Conservation (phyloP, 2,329 filamentous ascomycete genomes). For the Arthrinium puccinioides region DNA sequence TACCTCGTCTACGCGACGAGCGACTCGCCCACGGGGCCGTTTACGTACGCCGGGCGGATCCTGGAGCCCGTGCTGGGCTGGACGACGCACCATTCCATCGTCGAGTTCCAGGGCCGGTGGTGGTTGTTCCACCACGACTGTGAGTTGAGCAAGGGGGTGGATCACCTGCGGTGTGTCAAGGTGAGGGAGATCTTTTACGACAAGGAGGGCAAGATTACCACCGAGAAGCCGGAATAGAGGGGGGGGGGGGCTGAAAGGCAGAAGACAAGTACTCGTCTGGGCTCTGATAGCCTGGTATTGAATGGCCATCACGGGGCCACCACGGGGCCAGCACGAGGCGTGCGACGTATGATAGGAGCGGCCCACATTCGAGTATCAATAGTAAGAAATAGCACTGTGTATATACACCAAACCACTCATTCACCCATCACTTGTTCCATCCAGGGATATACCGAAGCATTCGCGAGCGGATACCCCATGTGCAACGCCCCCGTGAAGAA, state of each 20-base stretch:
- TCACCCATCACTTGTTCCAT: constrained; percentile 50
- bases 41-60: constrained; percentile 64
- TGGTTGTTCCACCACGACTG: constrained; percentile 74
- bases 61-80: constrained; percentile 71
- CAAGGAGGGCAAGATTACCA: constrained; percentile 52
- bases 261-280: no score
- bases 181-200: constrained; percentile 70
- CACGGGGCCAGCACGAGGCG: no score
- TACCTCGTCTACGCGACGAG: constrained; percentile 64
- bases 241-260: no score
- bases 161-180: constrained; percentile 68
- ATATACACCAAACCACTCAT: no score
- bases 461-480: constrained; percentile 61
- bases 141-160: constrained; percentile 58
- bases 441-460: constrained; percentile 51
- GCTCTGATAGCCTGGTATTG: no score
- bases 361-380: no score
- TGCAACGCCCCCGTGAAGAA: constrained; percentile 56
- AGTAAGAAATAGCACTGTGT: no score
- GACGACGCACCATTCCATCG: constrained; percentile 77
- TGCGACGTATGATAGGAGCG: no score
- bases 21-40: constrained; percentile 60
- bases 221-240: constrained; percentile 24
- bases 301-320: no score
- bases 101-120: constrained; percentile 64